Evolutionary conservation across 2,329 filamentous ascomycete genomes (phyloP).

Genomic region (Botryotinia globosa): DNA sequence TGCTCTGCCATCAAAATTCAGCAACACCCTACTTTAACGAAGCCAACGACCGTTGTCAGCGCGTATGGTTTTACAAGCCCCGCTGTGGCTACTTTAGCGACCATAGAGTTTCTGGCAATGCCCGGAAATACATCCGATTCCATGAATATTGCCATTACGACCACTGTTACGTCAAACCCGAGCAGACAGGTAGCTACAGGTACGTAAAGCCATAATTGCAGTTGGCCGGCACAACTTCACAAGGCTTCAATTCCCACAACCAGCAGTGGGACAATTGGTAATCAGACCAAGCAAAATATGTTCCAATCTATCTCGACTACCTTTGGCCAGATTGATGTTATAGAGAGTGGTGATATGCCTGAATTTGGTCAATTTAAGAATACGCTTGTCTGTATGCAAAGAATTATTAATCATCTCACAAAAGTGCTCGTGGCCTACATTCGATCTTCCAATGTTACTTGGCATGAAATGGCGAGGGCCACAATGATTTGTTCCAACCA

Average conservation of each 20-base stretch:
- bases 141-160: conserved; percentile 10
- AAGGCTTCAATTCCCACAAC: background rate
- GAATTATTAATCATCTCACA: background rate
- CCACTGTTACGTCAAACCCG: background rate
- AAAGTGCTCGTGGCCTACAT: background rate
- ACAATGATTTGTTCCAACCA: conserved; percentile 5
- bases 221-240: background rate
- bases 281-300: background rate
- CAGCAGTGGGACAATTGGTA: background rate
- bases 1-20: conserved; percentile 3
- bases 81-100: background rate
- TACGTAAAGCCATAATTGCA: background rate
- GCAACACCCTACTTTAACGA: background rate
- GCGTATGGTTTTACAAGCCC: background rate
- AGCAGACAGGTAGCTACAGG: background rate
- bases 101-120: background rate
- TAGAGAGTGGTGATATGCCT: background rate
- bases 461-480: background rate
- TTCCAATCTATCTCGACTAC: background rate
- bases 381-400: background rate
- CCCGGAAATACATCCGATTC: conserved; percentile 2
- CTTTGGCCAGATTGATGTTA: background rate
- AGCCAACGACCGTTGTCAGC: background rate
- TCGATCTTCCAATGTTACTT: background rate
- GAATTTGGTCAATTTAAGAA: background rate